Conservation (phyloP, 306 rosid species). For the Pyrus communis region DNA sequence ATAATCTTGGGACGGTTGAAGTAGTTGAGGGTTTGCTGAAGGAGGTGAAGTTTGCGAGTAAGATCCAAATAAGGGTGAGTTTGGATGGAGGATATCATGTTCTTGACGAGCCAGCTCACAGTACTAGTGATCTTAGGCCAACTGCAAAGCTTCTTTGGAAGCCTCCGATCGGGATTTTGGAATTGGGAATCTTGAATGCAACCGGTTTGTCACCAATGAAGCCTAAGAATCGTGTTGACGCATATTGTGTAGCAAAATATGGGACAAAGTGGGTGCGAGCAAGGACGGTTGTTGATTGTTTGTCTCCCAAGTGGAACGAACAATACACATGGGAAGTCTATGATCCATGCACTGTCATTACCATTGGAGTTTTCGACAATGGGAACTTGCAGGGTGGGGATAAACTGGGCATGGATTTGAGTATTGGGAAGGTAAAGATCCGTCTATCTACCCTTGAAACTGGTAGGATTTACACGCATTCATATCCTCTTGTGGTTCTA, state of each 20-base stretch:
- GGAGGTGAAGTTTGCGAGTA: conserved; percentile 1
- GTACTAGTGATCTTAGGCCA: conserved; percentile 12
- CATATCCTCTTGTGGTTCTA: conserved; percentile 9
- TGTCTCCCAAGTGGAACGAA: conserved; percentile 23
- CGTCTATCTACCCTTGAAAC: conserved; percentile 14
- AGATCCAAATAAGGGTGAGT: not conserved
- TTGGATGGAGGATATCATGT: conserved; percentile 22
- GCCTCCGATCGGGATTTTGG: conserved; percentile 13
- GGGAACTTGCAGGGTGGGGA: not conserved
- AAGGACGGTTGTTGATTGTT: conserved; percentile 5
- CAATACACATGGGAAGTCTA: conserved; percentile 20
- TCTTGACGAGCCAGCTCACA: conserved; percentile 7
- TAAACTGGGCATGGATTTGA: not conserved
- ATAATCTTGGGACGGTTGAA: not conserved
- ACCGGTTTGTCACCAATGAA: not conserved
- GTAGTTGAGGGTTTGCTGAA: not conserved
- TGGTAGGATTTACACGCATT: conserved; percentile 11
- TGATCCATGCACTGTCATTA: conserved; percentile 22
- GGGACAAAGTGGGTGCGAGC: conserved; percentile 17
- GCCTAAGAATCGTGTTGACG: not conserved
- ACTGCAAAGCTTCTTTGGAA: conserved; percentile 5
- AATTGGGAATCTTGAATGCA: conserved; percentile 18
- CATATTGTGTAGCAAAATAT: conserved; percentile 19
- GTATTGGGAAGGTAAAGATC: conserved; percentile 21
- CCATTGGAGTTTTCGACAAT: conserved; percentile 16